Base-by-base conservation (phyloP, 2,329 filamentous ascomycete species). In the Fusarium irregulare region DNA sequence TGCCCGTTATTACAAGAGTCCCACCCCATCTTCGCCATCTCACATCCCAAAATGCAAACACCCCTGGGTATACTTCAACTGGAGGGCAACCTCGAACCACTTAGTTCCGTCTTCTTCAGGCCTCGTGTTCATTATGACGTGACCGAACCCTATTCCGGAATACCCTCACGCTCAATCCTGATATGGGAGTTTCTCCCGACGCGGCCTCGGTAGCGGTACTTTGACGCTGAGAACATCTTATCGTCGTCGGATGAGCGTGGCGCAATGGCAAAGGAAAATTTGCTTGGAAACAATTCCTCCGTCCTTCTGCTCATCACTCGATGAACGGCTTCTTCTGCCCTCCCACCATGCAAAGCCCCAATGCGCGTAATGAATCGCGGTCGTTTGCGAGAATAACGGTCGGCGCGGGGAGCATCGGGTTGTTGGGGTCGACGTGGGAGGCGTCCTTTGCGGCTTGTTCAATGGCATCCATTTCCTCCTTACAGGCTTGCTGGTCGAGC, bases 391-490 rank as follows among this genome's bases (percentile, higher is more conserved):
- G 86, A 61, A 98, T 88, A 68, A 99, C 96, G 10, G 88, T 90
- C 67, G 91, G 90, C 2, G 94, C 91, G 1, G 96, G 94, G n/a
- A 98, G 82, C 91, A 97, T 94, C 0, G 94, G 96, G 66, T 97
- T 93, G 67, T 96, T 92, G 1, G 92, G 92, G 73, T 95, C 93
- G 65, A 98, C 91, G 66, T 92, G 89, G 18, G 93, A 92, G 3
- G 96, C 95, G 74, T 98, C 95, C 80, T 94, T 95, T 45, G 96
- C 96, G 1, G 96, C 93, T 80, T 97, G 93, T 78, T 98, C 94
- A 69, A 99, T 98, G 40, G 94, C 94, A 75, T 97, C 94, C 93
- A 99, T 98, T 82, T 98, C 96, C 78, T 98, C 94, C 80, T 97
- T 98, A 82, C 96, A 99, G 18, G 92, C 93, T 72, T 97, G 93